Evolutionary conservation across 2,329 filamentous ascomycete species (phyloP).

Genomic region (Cladosporium sphaerospermum): DNA sequence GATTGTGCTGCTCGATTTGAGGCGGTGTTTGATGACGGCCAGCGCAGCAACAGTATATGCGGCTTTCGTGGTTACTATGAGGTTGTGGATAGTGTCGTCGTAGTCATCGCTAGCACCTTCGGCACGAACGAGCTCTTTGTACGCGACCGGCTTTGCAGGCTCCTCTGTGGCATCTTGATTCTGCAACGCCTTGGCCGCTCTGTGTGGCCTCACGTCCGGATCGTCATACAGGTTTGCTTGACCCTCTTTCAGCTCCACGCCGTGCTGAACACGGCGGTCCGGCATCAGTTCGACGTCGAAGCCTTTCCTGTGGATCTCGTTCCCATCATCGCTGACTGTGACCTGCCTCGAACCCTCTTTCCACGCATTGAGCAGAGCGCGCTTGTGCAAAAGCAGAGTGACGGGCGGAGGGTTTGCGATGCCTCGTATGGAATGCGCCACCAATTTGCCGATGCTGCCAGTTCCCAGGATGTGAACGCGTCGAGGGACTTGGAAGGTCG

Average conservation of each 20-base stretch:
- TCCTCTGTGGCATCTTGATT: conserved; percentile 6
- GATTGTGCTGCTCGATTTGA: conserved; percentile 64
- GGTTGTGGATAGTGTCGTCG: conserved; percentile 55
- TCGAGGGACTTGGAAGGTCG: conserved; percentile 25
- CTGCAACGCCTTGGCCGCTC: conserved; percentile 16
- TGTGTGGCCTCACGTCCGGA: conserved; percentile 22
- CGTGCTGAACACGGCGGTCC: conserved; percentile 32
- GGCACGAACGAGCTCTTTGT: too few species aligned
- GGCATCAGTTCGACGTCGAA: conserved; percentile 42
- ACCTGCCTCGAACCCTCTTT: conserved; percentile 40
- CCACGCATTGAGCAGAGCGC: conserved; percentile 42
- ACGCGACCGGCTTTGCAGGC: neutral
- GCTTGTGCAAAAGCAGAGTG: conserved; percentile 68
- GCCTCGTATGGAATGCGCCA: conserved; percentile 65
- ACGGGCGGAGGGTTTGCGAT: conserved; percentile 61
- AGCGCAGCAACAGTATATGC: conserved; percentile 61
- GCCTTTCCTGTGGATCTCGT: conserved; percentile 33
- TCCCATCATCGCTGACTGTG: conserved; percentile 40
- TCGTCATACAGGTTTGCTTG: conserved; percentile 19
- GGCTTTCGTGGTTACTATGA: conserved; percentile 76
- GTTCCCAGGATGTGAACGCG: conserved; percentile 72
- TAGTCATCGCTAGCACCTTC: neutral
- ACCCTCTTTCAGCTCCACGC: conserved; percentile 18
- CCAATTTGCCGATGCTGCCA: conserved; percentile 74
- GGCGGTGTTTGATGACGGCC: conserved; percentile 56